Evolutionary conservation across 164 flowering plant genomes (phyloP), one percentile per base, ranked within the genome.

Genomic region (Stephania yunnanensis): DNA sequence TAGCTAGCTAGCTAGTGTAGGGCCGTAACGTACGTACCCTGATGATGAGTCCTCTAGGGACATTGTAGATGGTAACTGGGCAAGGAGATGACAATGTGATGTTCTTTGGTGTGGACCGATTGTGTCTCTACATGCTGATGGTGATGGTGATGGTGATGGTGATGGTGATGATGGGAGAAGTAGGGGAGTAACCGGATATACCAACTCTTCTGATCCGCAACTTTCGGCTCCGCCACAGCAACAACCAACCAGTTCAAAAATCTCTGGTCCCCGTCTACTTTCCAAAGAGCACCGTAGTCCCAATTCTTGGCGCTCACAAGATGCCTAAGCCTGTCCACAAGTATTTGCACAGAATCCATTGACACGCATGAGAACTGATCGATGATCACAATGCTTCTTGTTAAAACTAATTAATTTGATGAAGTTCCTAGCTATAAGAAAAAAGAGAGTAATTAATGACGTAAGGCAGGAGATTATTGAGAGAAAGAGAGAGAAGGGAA

Each of bases 261-360:
- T 96, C 96, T 92, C 75, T 94, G 92, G 79, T 91, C 94, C 55
- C 87, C 84, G 76, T 83, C 83, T 61, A 92, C 36, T 78, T 84
- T 91, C 98, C 98, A 94, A 8, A 91, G 42, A 67, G 89, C 89
- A 77, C 94, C 89, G 65, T 87, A 92, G 69, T 92, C 94, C 96
- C 97, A 90, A 65, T 87, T 81, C 61, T 86, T 78, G 20, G 77
- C 69, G 17, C 91, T 89, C 79, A 92, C 89, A 7, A 91, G 75
- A 25, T 88, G 84, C 78, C 97, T 85, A 15, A 94, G 85, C 80
- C 85, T 87, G 78, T 89, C 94, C 82, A 87, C 73, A 4, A 87
- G 72, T 72, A 73, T 86, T 25, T 85, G 87, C 66, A 86, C 58
- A 22, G 75, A 64, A 68, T 53, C 78, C 83, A 79, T 79, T 3